phyloP scores from a whole-genome alignment of 176 grass and related monocot species.

The Rhynchospora pubera region DNA sequence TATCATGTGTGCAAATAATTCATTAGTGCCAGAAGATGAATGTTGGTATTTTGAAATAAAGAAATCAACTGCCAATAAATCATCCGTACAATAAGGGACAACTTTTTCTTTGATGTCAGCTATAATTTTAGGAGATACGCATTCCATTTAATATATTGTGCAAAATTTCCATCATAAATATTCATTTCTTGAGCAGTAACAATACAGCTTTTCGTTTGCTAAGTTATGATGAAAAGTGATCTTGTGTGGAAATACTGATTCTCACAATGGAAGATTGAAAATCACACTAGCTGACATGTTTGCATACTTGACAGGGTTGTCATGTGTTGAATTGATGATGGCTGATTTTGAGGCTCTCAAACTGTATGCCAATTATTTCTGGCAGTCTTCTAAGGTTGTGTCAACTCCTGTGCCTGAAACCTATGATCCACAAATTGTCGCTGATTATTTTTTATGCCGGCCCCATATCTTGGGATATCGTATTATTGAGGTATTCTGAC shows the following conservation, averaged over 20 bases:
- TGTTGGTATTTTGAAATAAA: conserved; percentile 25
- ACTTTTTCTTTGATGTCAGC: no score
- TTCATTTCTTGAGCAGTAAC: no score
- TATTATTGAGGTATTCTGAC: conserved; percentile 43
- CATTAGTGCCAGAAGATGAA: conserved; percentile 7
- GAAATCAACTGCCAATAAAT: neutral
- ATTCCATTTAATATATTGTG: no score
- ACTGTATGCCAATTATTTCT: conserved; percentile 54
- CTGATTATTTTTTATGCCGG: conserved; percentile 55
- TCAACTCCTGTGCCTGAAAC: conserved; percentile 64
- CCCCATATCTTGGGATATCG: conserved; percentile 76
- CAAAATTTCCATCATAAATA: no score
- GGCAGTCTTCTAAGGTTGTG: conserved; percentile 26
- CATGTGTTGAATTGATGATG: conserved; percentile 79
- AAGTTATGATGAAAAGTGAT: conserved; percentile 2
- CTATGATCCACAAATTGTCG: conserved; percentile 61
- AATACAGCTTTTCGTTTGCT: no score
- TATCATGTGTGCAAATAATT: neutral
- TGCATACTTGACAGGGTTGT: conserved; percentile 39
- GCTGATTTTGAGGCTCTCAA: conserved; percentile 73
- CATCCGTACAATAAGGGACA: no score
- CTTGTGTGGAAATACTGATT: conserved; percentile 1
- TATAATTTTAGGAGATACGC: no score
- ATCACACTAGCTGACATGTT: neutral
- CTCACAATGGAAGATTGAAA: neutral